Evolutionary conservation across 441 rosid genomes (phyloP).

Genomic region (Populus hybrid): DNA sequence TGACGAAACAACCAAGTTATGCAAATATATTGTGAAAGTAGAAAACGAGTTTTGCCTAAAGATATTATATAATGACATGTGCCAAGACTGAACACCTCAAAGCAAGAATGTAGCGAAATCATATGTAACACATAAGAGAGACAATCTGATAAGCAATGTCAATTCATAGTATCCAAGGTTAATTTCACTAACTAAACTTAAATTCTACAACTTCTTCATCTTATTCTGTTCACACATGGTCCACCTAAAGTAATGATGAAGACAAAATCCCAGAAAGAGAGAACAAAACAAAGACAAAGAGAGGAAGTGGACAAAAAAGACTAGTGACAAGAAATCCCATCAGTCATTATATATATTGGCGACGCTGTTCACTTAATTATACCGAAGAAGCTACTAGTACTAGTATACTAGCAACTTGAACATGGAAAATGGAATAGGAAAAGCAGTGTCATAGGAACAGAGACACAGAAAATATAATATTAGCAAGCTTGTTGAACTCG

Average conservation of each 20-base stretch:
- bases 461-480: no score
- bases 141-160: not conserved
- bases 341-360: not conserved
- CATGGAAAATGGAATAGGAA: not conserved
- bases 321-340: not conserved
- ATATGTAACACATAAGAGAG: not conserved
- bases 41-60: not conserved
- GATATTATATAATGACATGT: not conserved
- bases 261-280: not conserved
- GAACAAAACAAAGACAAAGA: not conserved
- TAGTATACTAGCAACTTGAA: no score
- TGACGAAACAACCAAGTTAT: not conserved
- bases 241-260: not conserved
- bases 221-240: not conserved
- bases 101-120: not conserved
- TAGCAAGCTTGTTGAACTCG: no score
- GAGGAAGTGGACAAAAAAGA: not conserved
- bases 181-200: not conserved
- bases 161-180: not conserved
- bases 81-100: not conserved
- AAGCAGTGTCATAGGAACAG: no score
- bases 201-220: not conserved
- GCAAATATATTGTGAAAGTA: not conserved
- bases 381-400: not conserved
- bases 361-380: not conserved